Evolutionary conservation across 2,329 filamentous ascomycete genomes (phyloP).

Genomic region (Colletotrichum shisoi): DNA sequence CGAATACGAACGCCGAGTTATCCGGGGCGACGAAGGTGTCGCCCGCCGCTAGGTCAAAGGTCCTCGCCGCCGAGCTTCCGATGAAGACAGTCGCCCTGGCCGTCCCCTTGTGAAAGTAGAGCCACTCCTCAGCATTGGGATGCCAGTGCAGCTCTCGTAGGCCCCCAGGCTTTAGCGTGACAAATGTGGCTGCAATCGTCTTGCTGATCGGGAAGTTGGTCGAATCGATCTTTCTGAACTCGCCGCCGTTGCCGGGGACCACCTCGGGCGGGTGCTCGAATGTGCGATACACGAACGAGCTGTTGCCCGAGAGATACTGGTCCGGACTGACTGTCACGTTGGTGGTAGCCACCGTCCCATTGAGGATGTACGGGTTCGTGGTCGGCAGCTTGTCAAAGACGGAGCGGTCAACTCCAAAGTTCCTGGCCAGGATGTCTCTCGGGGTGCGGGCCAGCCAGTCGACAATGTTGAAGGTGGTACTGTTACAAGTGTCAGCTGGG

Average conservation of each 20-base stretch:
- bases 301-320: conserved; percentile 55
- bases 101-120: conserved; percentile 72
- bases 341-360: conserved; percentile 60
- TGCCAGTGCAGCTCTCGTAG: conserved; percentile 75
- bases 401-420: conserved; percentile 69
- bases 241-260: conserved; percentile 68
- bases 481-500: conserved; percentile 41
- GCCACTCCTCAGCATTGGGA: conserved; percentile 74
- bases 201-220: conserved; percentile 72
- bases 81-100: conserved; percentile 71
- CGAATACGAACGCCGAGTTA: conserved; percentile 59
- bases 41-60: conserved; percentile 72
- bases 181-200: conserved; percentile 71
- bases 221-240: conserved; percentile 70
- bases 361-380: conserved; percentile 68
- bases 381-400: conserved; percentile 67
- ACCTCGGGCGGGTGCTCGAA: conserved; percentile 63
- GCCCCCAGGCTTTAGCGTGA: conserved; percentile 69
- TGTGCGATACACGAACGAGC: conserved; percentile 69
- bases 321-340: conserved; percentile 57
- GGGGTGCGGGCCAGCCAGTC: conserved; percentile 76
- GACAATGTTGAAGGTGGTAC: conserved; percentile 75
- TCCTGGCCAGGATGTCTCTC: conserved; percentile 69
- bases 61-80: conserved; percentile 66
- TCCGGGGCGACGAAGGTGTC: conserved; percentile 74